Base-by-base conservation (phyloP, 208 protist genomes). In the Acanthamoeba pearcei region DNA sequence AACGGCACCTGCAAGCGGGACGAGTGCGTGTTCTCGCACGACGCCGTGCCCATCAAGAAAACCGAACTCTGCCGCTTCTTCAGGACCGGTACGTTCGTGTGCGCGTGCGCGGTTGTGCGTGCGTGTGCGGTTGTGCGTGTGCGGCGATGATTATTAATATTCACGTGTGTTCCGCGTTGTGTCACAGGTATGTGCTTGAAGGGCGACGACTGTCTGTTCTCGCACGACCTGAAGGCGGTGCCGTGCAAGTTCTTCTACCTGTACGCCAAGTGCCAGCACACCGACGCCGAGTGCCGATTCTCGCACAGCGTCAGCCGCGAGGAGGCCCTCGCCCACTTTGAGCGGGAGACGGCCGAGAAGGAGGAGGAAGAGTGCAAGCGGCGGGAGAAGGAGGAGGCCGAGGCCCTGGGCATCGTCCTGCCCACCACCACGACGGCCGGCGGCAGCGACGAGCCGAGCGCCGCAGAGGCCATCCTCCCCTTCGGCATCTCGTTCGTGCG, bases 211-310 rank as follows among this genome's bases (percentile, higher is more conserved):
- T 88, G 80, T 29, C 51, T 88, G n/a, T 88, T 55, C 35, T 88
- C 80, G 51, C 80, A 88, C 80, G 80, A 88, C 80, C 53, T 88
- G 5, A 64, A 57, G 49, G 27, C 51, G 51, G 80, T 88, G 80
- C 80, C 80, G 49, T 88, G 80, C 80, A 88, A 64, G 80, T 88
- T 88, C 80, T 88, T 66, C 80, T 88, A 64, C 53, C 80, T 88
- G 9, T 88, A 88, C 51, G 15, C 27, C 42, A 57, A 88, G 19
- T 88, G 80, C 24, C 80, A 88, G 51, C 80, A 88, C 51, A 29
- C 38, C 27, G 80, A 88, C 42, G 80, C 2, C 51, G 72, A 82
- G 24, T 88, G 80, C 80, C 80, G 80, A 5, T 88, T 88, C 80
- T 88, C 80, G n/a, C 80, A 88, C 80, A 42, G 32, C n/a, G 24